Evolutionary conservation across 1,284 basidiomycete species (phyloP).

Genomic region (Violaceomyces palustris): DNA sequence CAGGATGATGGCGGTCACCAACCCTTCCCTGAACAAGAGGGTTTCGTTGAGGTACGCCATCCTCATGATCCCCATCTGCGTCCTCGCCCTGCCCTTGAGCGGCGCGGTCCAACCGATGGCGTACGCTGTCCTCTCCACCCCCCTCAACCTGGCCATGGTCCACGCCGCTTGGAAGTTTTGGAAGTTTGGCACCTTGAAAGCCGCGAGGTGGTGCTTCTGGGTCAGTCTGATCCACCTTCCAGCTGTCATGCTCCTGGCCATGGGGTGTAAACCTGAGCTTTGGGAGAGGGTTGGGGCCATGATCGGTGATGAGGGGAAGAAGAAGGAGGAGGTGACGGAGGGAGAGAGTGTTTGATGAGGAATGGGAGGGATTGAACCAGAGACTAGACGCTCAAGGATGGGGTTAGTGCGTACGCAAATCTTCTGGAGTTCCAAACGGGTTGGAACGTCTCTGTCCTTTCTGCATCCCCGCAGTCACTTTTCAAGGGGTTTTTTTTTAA

Average conservation of each 20-base stretch:
- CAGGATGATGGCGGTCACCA: constrained; percentile 80
- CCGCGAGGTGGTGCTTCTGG: constrained; percentile 65
- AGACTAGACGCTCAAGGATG: no score
- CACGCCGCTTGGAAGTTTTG: constrained; percentile 65
- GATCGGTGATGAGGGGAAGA: no score
- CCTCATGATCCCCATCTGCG: constrained; percentile 74
- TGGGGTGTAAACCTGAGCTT: constrained; percentile 58
- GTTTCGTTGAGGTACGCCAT: constrained; percentile 80
- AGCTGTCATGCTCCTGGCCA: constrained; percentile 82
- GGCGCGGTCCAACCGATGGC: constrained; percentile 54
- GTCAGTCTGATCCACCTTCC: constrained; percentile 88
- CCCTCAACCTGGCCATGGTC: constrained; percentile 71
- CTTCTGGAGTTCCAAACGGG: no score
- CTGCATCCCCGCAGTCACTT: no score
- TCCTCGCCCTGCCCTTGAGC: constrained; percentile 59
- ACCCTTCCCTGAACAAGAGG: constrained; percentile 74
- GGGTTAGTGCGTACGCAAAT: no score
- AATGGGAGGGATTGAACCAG: no score
- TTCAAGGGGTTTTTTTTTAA: no score
- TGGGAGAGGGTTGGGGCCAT: no score
- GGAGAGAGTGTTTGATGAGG: no score
- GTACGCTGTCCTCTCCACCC: constrained; percentile 72
- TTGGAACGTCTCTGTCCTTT: no score
- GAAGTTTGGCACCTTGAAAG: constrained; percentile 62
- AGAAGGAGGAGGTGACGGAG: no score